Conservation (phyloP, 208 protist genomes). For the Acanthamoeba sp. region DNA sequence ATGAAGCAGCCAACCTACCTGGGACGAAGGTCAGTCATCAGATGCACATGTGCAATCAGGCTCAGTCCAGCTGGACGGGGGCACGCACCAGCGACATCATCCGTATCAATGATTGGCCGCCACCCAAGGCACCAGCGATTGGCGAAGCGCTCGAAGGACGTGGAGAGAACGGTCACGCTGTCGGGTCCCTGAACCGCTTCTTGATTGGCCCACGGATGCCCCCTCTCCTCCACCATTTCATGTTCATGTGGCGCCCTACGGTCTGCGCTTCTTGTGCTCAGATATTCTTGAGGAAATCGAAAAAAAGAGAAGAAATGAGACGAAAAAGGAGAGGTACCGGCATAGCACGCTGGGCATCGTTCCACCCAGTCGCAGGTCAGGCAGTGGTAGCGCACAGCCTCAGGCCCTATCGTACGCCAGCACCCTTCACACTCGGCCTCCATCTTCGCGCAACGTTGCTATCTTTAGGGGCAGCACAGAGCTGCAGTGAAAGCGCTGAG, state of each 20-base stretch:
- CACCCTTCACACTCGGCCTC: constrained; percentile 7
- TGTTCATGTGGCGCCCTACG: neutral
- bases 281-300: too few species aligned
- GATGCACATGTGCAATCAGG: neutral
- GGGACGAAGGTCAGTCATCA: neutral
- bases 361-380: constrained; percentile 2
- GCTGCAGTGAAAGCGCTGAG: too few species aligned
- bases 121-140: neutral
- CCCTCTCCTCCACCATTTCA: constrained; percentile 5
- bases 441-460: too few species aligned
- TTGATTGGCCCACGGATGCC: neutral
- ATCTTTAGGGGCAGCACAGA: too few species aligned
- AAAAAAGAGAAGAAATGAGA: neutral
- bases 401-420: neutral
- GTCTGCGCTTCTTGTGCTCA: neutral
- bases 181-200: neutral
- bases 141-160: neutral
- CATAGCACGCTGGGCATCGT: neutral
- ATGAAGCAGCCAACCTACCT: neutral
- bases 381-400: neutral
- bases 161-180: neutral
- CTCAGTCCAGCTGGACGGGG: neutral
- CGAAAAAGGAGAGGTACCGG: neutral
- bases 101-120: neutral
- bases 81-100: neutral